A percentile compares a stretch with the other conserved stretches of the same genome.
Evolutionary conservation across 176 grass and related monocot species (phyloP).

Genomic region (Eragrostis curvula): DNA sequence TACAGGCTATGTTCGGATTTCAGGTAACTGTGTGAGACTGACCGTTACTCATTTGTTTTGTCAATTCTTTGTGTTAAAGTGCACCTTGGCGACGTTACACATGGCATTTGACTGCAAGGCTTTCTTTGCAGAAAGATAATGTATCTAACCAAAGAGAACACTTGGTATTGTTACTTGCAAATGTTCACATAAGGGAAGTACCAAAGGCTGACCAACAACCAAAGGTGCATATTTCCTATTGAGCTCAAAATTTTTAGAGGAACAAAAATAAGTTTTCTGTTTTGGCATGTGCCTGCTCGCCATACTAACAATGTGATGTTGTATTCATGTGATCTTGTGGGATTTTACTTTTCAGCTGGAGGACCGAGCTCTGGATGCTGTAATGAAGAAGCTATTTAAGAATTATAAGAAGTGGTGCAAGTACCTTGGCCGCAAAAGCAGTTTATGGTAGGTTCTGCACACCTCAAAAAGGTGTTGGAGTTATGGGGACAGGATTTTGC

Average conservation of each 20-base stretch:
- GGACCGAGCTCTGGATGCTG: constrained; percentile 64
- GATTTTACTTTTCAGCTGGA: constrained; percentile 60
- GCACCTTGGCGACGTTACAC: background rate
- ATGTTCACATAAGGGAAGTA: constrained; percentile 83
- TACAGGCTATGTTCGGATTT: constrained; percentile 97
- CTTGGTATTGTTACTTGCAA: constrained; percentile 89
- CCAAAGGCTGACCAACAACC: constrained; percentile 77
- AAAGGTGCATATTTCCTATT: constrained; percentile 57
- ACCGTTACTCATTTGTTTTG: background rate
- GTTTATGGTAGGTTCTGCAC: constrained; percentile 65
- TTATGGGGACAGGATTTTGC: background rate
- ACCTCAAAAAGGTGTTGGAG: background rate
- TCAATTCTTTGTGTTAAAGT: background rate
- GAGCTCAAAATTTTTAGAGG: background rate
- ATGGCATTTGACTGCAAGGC: background rate
- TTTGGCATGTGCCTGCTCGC: background rate
- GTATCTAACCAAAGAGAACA: constrained; percentile 99
- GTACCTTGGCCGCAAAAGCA: constrained; percentile 83
- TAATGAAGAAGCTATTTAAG: constrained; percentile 92
- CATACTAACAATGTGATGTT: constrained; percentile 3
- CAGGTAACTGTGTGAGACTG: constrained; percentile 51
- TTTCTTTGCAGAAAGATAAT: constrained; percentile 76
- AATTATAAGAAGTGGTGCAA: constrained; percentile 98
- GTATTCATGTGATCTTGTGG: constrained; percentile 16
- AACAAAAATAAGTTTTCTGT: background rate